Evolutionary conservation across 805 yeast species (phyloP), one percentile per base, ranked within the genome.

Genomic region (Zygotorulaspora sp.): DNA sequence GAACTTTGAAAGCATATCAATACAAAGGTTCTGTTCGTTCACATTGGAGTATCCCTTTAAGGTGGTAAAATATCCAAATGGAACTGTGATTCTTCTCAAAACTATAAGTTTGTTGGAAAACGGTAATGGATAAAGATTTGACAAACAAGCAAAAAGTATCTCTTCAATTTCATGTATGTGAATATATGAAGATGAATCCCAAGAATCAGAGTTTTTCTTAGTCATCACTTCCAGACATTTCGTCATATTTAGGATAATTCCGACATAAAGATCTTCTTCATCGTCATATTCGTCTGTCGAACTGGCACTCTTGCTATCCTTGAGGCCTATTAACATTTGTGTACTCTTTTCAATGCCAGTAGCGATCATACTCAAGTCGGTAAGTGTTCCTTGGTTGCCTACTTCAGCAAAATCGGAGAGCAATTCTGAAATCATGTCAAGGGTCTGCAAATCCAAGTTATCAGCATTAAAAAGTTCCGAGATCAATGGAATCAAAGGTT

Each of bases 61-160:
- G 6, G 62, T 52, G 1, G 65, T 58, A 9, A 60, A 48, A 23
- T 51, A 36, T 6, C 62, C 65, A 20, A 52, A 28, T 5, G 49
- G 36, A 3, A 57, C 44, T 5, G 48, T 41, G 4, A 58, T 18
- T 25, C 64, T 45, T 45, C 66, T 53, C 56, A 57, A 50, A 1
- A 52, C 36, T n/a, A 62, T 60, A 16, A 62, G 39, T 27, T 54
- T 60, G 32, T 57, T 55, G 5, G 44, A 39, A 16, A 55, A 55
- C n/a, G 36, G 39, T 28, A 53, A 57, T 1, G 32, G 24, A 17
- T 25, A 5, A 35, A 30, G 25, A 10, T 26, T 14, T 14, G 14
- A 4, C 14, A 26, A 14, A 14, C 16, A 3, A 5, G 9, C 17
- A 26, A 26, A 26, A 14, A 26, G 14, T n/a, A 10, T n/a, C 14